Base-by-base conservation (phyloP, 495 filamentous ascomycete species). In the Polyplosphaeria fusca region DNA sequence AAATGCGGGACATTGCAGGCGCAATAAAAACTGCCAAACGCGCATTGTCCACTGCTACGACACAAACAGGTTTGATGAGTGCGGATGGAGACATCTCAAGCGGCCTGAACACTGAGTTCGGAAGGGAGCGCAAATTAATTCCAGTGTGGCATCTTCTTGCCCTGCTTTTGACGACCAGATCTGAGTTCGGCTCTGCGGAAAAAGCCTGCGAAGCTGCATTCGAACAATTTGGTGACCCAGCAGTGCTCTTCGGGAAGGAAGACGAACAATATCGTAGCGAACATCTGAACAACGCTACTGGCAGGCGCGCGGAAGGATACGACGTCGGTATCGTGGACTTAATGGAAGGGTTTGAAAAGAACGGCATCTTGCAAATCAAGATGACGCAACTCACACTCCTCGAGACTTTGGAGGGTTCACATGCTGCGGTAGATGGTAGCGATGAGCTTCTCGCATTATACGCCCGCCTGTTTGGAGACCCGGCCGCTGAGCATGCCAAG, bases 361-460 rank as follows among this genome's bases (percentile, higher is more conserved):
- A 88, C 64, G 77, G 79, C 18, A 86, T 96, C 23, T 69, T 98
- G 20, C 87, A 96, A 69, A 80, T 95, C 26, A 94, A 92, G 66
- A 96, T 98, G 82, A 96, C 91, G 5, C 89, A 96, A 62, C 76
- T 98, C 55, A 79, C 88, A 3, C 81, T 98, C 32, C 66, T 90
- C 11, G 93, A 97, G 70, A 74, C 91, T 11, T 64, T 87, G 14
- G 88, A 95, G 66, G 91, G 89, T 4, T 80, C 91, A 0, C 83
- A 87, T 55, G 80, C 83, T 49, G 91, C 93, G 11, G 86, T 96
- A 28, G 91, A 93, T 63, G 82, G 83, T 51, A 88, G 85, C 61
- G 84, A 88, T 46, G 86, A 94, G 60, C 77, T 98, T 23, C 74
- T 97, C 23, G 79, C 81, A n/a, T 74, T 97, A 4, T 97, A 92